Conservation (phyloP, 2,329 filamentous ascomycete species). For the Sarocladium oryzae region DNA sequence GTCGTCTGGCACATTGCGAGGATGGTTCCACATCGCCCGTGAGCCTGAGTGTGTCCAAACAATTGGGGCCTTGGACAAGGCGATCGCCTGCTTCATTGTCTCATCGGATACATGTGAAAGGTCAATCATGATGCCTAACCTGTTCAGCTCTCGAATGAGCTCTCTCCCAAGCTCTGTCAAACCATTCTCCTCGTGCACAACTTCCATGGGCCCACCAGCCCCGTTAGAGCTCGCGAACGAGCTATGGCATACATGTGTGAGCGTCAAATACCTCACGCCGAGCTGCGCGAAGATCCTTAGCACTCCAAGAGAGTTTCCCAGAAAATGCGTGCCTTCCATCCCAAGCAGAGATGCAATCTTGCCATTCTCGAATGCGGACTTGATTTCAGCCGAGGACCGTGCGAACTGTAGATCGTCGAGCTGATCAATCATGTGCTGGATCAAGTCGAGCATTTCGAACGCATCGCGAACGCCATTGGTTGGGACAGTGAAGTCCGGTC, state of each 20-base stretch:
- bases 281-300: slow-evolving; percentile 69
- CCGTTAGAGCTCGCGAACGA: slow-evolving; percentile 50
- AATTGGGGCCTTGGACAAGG: slow-evolving; percentile 53
- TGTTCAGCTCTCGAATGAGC: slow-evolving; percentile 14
- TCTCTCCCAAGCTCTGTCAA: slow-evolving; percentile 11
- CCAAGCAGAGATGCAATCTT: slow-evolving; percentile 72
- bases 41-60: slow-evolving; percentile 69
- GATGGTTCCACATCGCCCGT: slow-evolving; percentile 61
- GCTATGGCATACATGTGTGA: slow-evolving; percentile 97
- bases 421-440: slow-evolving; percentile 6
- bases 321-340: slow-evolving; percentile 86
- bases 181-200: slow-evolving; percentile 54
- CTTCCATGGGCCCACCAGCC: slow-evolving; percentile 42
- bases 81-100: slow-evolving; percentile 10
- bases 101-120: slow-evolving; percentile 52
- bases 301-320: slow-evolving; percentile 75
- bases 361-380: slow-evolving; percentile 51
- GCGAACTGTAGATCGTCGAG: slow-evolving; percentile 5
- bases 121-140: slow-evolving; percentile 55
- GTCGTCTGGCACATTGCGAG: slow-evolving; percentile 77
- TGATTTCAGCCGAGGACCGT: slow-evolving; percentile 36
- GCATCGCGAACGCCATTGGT: slow-evolving; percentile 2
- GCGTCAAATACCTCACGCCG: slow-evolving; percentile 79
- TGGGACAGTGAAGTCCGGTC: background rate
- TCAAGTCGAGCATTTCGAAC: slow-evolving; percentile 5